Base-by-base conservation (phyloP, 208 protist genomes). In the Crithidia mellificae region DNA sequence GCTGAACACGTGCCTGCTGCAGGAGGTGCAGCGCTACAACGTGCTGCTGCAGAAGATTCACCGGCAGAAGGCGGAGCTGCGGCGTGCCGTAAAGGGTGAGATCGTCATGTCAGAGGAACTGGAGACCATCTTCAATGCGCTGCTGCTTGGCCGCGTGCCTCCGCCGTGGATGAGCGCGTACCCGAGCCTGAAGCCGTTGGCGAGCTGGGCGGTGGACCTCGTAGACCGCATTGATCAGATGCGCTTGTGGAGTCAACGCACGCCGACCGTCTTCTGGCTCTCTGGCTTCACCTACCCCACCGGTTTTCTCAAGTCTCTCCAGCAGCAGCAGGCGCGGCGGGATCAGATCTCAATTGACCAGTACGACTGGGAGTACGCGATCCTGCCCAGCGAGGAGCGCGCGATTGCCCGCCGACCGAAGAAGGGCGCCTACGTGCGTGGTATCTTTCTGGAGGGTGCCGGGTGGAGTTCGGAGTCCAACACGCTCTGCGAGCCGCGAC, bases 21-120 rank as follows among this genome's bases (percentile, higher is more conserved):
- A 99, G 80, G 98, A 99, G 83, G 90, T 99, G 67, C 89, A 97
- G 73, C 91, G 98, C 9, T 99, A 99, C 86, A 99, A 99, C 82
- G 63, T 78, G 24, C 84, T 99, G 34, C 80, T 99, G 22, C 51
- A 62, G 24, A 90, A 85, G 54, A 95, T 99, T 27, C 89, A 92
- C 59, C 78, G 68, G 15, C 92, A 96, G 63, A 90, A 99, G 64
- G 77, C 66, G 19, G 86, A 98, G 73, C 84, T 99, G 47, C 83
- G 91, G 15, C 88, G 91, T 43, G 98, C 96, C 29, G 96, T 99
- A 72, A 97, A 97, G 82, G 98, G 98, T 46, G 89, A 98, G 63
- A 94, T 99, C 25, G 95, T 99, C 25, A 99, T 99, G 97, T 97
- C 87, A 20, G 71, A 91, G 22, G 96, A 99, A 66, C 87, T 99